These are phyloP conservation scores for Fusarium tuaranense DNA, from an alignment of 2,329 filamentous ascomycete genomes.

Conservation along the genomic window DNA sequence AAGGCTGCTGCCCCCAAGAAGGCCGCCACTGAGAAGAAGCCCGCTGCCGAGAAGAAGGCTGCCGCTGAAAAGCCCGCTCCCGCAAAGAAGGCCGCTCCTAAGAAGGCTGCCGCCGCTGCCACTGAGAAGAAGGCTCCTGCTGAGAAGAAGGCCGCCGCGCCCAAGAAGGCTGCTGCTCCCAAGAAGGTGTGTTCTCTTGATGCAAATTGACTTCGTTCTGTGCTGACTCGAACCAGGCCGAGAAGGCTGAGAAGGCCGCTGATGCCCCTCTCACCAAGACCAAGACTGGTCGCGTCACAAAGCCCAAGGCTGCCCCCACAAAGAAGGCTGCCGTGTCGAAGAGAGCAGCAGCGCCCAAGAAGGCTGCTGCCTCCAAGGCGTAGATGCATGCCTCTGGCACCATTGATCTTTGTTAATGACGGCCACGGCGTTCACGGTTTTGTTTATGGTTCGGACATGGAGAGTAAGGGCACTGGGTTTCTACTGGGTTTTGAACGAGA, in stretches of 20 bases:
- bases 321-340: slow-evolving; percentile 54
- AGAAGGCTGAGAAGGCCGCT: slow-evolving; percentile 67
- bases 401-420: slow-evolving; percentile 52
- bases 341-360: slow-evolving; percentile 55
- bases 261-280: slow-evolving; percentile 79
- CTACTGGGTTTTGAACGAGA: slow-evolving; percentile 42
- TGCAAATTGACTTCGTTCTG: not conserved
- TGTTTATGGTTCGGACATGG: slow-evolving; percentile 42
- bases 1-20: slow-evolving; percentile 50
- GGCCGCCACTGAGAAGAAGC: slow-evolving; percentile 51
- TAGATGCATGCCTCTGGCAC: slow-evolving; percentile 40
- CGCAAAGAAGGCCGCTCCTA: slow-evolving; percentile 49
- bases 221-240: slow-evolving; percentile 8
- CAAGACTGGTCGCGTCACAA: slow-evolving; percentile 87
- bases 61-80: slow-evolving; percentile 48
- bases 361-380: slow-evolving; percentile 58
- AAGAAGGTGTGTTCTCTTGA: slow-evolving; percentile 31
- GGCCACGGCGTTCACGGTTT: slow-evolving; percentile 52
- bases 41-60: slow-evolving; percentile 47
- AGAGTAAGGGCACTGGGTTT: slow-evolving; percentile 44
- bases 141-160: slow-evolving; percentile 47
- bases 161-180: slow-evolving; percentile 50
- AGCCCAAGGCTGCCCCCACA: slow-evolving; percentile 62
- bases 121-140: slow-evolving; percentile 50
- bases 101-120: slow-evolving; percentile 38